These are phyloP conservation scores for Termitomyces heimii DNA, from an alignment of 768 basidiomycete species.

Conservation along the genomic window DNA sequence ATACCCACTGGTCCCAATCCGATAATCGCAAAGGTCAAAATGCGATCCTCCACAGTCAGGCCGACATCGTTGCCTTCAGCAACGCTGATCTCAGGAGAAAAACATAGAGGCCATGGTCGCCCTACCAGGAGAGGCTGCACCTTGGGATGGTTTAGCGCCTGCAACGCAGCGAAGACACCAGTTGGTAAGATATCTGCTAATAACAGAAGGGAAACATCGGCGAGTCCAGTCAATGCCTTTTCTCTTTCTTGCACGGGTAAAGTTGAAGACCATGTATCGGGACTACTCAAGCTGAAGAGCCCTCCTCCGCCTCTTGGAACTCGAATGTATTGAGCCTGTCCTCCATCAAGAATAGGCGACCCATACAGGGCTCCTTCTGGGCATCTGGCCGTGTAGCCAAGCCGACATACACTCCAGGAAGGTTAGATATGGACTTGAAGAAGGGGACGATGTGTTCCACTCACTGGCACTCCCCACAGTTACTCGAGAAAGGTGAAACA, in stretches of 20 bases:
- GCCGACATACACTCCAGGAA: conserved; percentile 52
- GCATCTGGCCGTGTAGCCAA: conserved; percentile 72
- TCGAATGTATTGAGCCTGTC: conserved; percentile 75
- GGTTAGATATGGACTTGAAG: background rate
- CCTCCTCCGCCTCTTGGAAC: conserved; percentile 80
- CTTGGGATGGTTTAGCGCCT: conserved; percentile 71
- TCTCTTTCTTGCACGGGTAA: conserved; percentile 29
- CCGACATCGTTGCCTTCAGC: conserved; percentile 22
- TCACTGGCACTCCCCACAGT: conserved; percentile 82
- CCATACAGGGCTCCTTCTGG: conserved; percentile 59
- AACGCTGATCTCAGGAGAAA: conserved; percentile 18
- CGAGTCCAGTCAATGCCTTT: conserved; percentile 33
- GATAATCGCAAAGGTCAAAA: conserved; percentile 58
- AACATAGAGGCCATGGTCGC: conserved; percentile 51
- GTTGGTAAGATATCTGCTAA: conserved; percentile 79
- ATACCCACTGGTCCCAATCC: conserved; percentile 80
- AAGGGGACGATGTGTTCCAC: conserved; percentile 16
- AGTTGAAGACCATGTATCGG: conserved; percentile 38
- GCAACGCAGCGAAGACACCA: conserved; percentile 69
- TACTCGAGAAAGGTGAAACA: conserved; percentile 76
- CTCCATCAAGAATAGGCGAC: conserved; percentile 58
- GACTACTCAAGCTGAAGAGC: conserved; percentile 54
- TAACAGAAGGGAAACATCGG: conserved; percentile 64
- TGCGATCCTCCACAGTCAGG: conserved; percentile 40
- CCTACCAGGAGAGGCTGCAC: conserved; percentile 53